phyloP scores from a whole-genome alignment of 805 yeast genomes.

The Cephaloascus fragrans region DNA sequence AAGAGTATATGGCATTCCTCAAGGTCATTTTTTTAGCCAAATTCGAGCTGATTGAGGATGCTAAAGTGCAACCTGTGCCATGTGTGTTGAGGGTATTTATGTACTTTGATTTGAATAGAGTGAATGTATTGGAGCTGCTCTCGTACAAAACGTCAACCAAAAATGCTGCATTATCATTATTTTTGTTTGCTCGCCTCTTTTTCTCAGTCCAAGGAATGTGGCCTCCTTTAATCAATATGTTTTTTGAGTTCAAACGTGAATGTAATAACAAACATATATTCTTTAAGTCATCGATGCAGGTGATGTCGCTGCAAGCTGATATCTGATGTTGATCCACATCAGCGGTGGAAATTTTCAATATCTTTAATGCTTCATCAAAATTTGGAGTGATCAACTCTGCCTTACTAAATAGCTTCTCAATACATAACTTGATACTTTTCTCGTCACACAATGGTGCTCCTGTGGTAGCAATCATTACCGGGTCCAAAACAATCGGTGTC shows the following conservation, averaged over 20 bases:
- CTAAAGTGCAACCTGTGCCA: conserved; percentile 87
- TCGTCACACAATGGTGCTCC: conserved; percentile 51
- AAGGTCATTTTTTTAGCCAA: conserved; percentile 47
- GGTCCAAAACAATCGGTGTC: conserved; percentile 52
- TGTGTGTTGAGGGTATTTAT: conserved; percentile 51
- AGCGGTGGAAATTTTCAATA: conserved; percentile 20
- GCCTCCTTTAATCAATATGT: conserved; percentile 73
- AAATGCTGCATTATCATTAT: conserved; percentile 15
- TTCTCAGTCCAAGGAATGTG: conserved; percentile 41
- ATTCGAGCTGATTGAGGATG: conserved; percentile 72
- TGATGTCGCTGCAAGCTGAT: conserved; percentile 6
- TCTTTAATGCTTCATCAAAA: conserved; percentile 47
- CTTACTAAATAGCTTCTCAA: conserved; percentile 34
- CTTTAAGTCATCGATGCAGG: conserved; percentile 28
- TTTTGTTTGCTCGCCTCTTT: conserved; percentile 10
- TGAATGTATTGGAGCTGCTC: conserved; percentile 19
- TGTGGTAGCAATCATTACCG: conserved; percentile 77
- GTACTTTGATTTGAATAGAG: conserved; percentile 37
- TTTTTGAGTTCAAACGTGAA: conserved; percentile 24
- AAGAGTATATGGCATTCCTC: conserved; percentile 38
- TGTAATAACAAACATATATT: conserved; percentile 27
- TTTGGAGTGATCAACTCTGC: conserved; percentile 72
- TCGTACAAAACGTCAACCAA: conserved; percentile 49
- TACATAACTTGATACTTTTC: conserved; percentile 30
- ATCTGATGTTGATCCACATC: conserved; percentile 7